Evolutionary conservation across 441 rosid genomes (phyloP).

Genomic region (Populus hybrid): DNA sequence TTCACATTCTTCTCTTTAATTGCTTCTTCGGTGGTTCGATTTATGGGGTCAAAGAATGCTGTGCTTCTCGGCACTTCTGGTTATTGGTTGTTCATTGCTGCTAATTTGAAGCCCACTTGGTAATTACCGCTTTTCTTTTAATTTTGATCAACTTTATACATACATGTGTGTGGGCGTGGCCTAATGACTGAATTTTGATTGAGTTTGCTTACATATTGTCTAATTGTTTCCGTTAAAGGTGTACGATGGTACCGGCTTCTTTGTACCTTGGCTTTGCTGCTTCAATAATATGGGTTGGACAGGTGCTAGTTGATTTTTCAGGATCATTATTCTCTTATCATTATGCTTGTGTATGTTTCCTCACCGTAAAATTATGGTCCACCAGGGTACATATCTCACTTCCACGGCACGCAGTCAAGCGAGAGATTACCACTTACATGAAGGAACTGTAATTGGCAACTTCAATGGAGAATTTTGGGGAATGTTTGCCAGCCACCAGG

Average conservation of each 20-base stretch:
- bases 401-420: slow-evolving; percentile 78
- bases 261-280: slow-evolving; percentile 86
- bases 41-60: slow-evolving; percentile 81
- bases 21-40: slow-evolving; percentile 79
- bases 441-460: slow-evolving; percentile 71
- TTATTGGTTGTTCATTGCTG: slow-evolving; percentile 87
- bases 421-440: slow-evolving; percentile 47
- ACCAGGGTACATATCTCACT: slow-evolving; percentile 91
- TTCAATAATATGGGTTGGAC: slow-evolving; percentile 94
- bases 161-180: not conserved
- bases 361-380: slow-evolving; percentile 3
- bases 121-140: slow-evolving; percentile 24
- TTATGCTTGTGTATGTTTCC: not conserved
- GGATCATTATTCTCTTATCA: slow-evolving; percentile 2
- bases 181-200: not conserved
- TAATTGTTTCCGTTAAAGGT: slow-evolving; percentile 41
- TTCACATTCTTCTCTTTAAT: slow-evolving; percentile 77
- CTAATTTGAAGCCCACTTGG: slow-evolving; percentile 83
- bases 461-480: slow-evolving; percentile 98
- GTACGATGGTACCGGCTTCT: slow-evolving; percentile 85
- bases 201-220: not conserved
- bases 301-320: slow-evolving; percentile 44
- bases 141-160: not conserved
- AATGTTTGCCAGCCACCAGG: slow-evolving; percentile 86
- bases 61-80: slow-evolving; percentile 83